phyloP scores from a whole-genome alignment of 805 yeast genomes.

The Scheffersomyces coipomensis region DNA sequence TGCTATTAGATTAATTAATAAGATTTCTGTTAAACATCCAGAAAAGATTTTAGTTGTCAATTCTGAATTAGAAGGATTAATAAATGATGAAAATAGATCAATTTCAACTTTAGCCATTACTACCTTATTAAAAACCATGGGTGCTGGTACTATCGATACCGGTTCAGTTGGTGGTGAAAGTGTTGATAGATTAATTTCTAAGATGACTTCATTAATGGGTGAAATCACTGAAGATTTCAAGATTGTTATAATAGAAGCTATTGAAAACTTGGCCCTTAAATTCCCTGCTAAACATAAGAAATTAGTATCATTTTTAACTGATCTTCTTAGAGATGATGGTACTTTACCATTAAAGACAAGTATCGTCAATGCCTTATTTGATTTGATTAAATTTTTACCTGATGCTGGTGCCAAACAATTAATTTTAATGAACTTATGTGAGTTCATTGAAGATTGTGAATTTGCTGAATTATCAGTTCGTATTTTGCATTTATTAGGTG shows the following conservation, averaged over 20 bases:
- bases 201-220: conserved; percentile 83
- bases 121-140: conserved; percentile 91
- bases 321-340: conserved; percentile 87
- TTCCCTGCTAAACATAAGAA: conserved; percentile 89
- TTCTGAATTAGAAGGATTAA: conserved; percentile 79
- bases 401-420: conserved; percentile 65
- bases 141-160: conserved; percentile 50
- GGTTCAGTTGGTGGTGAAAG: conserved; percentile 44
- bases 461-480: conserved; percentile 92
- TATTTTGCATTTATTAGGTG: conserved; percentile 86
- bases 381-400: conserved; percentile 84
- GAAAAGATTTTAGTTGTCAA: conserved; percentile 77
- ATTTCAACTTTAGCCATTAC: conserved; percentile 97
- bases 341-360: conserved; percentile 80
- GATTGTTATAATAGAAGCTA: conserved; percentile 91
- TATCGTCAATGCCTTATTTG: conserved; percentile 90
- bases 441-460: conserved; percentile 97
- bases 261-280: conserved; percentile 85
- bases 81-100: conserved; percentile 85
- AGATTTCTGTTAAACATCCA: conserved; percentile 78
- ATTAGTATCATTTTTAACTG: conserved; percentile 78
- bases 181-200: conserved; percentile 85
- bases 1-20: conserved; percentile 86
- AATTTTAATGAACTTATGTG: conserved; percentile 88
- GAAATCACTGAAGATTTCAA: conserved; percentile 96